Evolutionary conservation across 495 filamentous ascomycete genomes (phyloP), one percentile per base, ranked within the genome.

Genomic region (Parachaetomium inaequale): DNA sequence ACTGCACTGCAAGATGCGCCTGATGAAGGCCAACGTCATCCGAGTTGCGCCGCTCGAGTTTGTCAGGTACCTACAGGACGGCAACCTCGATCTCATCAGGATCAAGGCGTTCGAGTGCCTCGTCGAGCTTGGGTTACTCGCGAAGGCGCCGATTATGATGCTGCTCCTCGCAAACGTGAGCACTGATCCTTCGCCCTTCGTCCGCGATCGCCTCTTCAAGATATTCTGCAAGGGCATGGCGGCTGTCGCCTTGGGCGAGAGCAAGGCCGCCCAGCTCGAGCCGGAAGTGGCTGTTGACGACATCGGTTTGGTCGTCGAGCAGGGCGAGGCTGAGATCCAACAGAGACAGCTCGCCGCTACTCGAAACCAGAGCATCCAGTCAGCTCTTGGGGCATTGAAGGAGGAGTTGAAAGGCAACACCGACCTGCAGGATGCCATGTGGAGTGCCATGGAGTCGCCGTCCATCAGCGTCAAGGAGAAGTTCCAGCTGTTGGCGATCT

Each of bases 31-130:
- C 11, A 81, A 83, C 14, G 81, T 92, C 49, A 84, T 88, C 31
- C 81, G 85, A 3, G 55, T 77, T 15, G 82, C 86, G 46, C 70
- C 84, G 0, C 73, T 85, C 67, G 86, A 89, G 56, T 90, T 98
- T 71, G 70, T 96, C 32, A 85, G 89, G 50, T 97, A 97, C 68
- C 85, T 91, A 0, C 83, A 87, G 57, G 82, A 88, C 61, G 88
- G 84, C 51, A 96, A 89, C 21, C 84, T 86, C 46, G 91, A 96
- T 56, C 77, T 85, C 15, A 85, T 98, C 28, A 89, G 94, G 2
- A 74, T 96, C 40, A 87, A 88, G 63, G 92, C 92, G 2, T 96
- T 96, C 68, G 82, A 88, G 53, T 89, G 85, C 57, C 81, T 98
- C 1, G 81, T 93, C 40, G 87, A 93, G 47, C 81, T 95, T 19